Evolutionary conservation across 2,329 filamentous ascomycete species (phyloP), one percentile per base, ranked within the genome.

Genomic region (Hypomyces perniciosus): DNA sequence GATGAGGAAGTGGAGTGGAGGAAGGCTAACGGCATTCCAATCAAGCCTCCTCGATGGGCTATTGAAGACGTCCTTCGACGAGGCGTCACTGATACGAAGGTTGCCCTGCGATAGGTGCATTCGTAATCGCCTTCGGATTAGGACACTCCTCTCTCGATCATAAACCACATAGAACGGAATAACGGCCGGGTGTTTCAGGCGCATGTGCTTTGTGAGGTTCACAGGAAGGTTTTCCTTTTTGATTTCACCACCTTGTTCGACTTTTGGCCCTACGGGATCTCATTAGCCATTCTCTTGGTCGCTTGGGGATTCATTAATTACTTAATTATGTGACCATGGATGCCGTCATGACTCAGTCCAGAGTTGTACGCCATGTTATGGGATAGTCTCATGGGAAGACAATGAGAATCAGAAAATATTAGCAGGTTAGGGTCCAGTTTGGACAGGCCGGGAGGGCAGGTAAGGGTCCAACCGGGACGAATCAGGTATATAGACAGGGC

Each of bases 1-100:
- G 83, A 92, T 64, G 83, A 85, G 66, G 88, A 95, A 68, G 74
- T 78, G 55, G 81, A 87, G 61, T 83, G 83, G 77, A 74, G 78
- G 50, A 77, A 76, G 61, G 75, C 76, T 50, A 80, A 78, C 44
- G 80, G 80, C 38, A 68, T 91, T 13, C 83, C 93, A 49, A 76
- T 95, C 59, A 72, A 75, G 58, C 81, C 88, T 49, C 91, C 91
- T 8, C 77, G 91, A 59, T 96, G 91, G 91, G 78, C 77, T 56
- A 69, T 96, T n/a, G 83, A 90, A 50, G 90, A 96, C 55, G 84
- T 96, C 44, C 76, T 96, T 57, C 81, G 80, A 58, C 75, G 79
- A 48, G 88, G 88, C 55, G 86, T 85, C 26, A 79, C 86, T 60
- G 89, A 95, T 68, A 80, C 85, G 61, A 90, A 93, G 72, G 62